Conservation (phyloP, 768 basidiomycete species). For the Antrodiella citrinella region DNA sequence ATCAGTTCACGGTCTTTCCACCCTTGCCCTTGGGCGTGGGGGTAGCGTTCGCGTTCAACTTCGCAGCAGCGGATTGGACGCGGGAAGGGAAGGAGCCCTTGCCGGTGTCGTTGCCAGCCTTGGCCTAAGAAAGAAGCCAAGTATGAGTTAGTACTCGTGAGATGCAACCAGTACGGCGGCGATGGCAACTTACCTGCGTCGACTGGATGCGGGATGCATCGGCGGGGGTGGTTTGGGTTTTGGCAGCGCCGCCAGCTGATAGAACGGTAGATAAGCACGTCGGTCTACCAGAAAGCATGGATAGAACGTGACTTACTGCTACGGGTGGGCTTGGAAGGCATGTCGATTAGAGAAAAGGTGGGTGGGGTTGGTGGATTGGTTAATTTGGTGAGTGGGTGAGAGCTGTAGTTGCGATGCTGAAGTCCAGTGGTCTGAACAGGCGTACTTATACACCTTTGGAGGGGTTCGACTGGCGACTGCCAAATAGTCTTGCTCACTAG, state of each 20-base stretch:
- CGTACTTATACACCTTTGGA: not conserved
- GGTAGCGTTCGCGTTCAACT: conserved; percentile 9
- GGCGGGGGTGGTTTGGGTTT: conserved; percentile 13
- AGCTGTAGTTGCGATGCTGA: not conserved
- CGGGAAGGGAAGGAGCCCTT: conserved; percentile 21
- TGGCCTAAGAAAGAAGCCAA: conserved; percentile 14
- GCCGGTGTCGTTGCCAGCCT: conserved; percentile 20
- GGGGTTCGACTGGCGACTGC: not conserved
- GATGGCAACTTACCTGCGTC: conserved; percentile 15
- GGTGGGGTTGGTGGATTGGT: too few relatives aligned
- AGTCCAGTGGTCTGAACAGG: not conserved
- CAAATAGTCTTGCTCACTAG: too few relatives aligned
- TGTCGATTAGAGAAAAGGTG: not conserved
- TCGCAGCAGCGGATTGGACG: conserved; percentile 16
- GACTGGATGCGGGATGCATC: conserved; percentile 21
- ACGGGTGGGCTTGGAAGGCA: not conserved
- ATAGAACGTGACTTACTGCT: not conserved
- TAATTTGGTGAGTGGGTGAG: not conserved
- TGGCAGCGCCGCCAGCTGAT: conserved; percentile 10
- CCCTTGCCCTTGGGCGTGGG: not conserved
- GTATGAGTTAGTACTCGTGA: not conserved
- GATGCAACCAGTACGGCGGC: not conserved
- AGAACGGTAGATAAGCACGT: not conserved
- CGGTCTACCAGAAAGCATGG: not conserved
- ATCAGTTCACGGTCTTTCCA: not conserved